A percentile compares a stretch with the other conserved stretches of the same genome.
These are phyloP conservation scores for Cantharellus cinnabarinus DNA, from an alignment of 768 basidiomycete genomes.

Conservation along the genomic window DNA sequence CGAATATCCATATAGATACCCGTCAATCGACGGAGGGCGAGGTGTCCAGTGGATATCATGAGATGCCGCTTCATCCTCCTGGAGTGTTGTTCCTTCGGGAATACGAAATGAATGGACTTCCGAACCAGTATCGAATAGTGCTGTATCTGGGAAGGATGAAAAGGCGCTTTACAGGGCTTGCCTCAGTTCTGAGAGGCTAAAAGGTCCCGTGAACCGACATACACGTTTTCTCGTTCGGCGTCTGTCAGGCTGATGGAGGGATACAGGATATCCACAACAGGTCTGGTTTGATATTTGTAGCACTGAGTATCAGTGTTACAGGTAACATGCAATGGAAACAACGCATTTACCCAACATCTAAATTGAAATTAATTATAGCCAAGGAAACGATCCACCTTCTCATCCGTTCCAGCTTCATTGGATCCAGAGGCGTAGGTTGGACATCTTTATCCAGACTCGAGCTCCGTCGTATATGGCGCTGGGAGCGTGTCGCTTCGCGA, in stretches of 20 bases:
- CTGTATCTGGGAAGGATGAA: constrained; percentile 78
- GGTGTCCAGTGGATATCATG: constrained; percentile 9
- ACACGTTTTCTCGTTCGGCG: constrained; percentile 71
- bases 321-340: constrained; percentile 22
- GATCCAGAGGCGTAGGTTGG: background rate
- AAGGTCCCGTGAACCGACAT: background rate
- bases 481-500: too few species aligned
- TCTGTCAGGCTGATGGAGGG: constrained; percentile 44
- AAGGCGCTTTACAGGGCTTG: constrained; percentile 43
- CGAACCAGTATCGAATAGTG: constrained; percentile 66
- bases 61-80: constrained; percentile 18
- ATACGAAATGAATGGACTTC: constrained; percentile 77
- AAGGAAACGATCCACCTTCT: constrained; percentile 49
- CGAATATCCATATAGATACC: constrained; percentile 58
- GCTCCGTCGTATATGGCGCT: background rate
- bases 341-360: constrained; percentile 59
- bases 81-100: background rate
- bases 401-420: constrained; percentile 25
- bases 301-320: constrained; percentile 42
- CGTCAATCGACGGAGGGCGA: constrained; percentile 29
- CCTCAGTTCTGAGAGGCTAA: background rate
- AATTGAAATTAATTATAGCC: constrained; percentile 66
- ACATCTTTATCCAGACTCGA: background rate
- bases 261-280: constrained; percentile 49
- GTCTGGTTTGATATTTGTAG: constrained; percentile 57